These are phyloP conservation scores for Candida arabinofermentans DNA, from an alignment of 805 yeast species.

Conservation along the genomic window DNA sequence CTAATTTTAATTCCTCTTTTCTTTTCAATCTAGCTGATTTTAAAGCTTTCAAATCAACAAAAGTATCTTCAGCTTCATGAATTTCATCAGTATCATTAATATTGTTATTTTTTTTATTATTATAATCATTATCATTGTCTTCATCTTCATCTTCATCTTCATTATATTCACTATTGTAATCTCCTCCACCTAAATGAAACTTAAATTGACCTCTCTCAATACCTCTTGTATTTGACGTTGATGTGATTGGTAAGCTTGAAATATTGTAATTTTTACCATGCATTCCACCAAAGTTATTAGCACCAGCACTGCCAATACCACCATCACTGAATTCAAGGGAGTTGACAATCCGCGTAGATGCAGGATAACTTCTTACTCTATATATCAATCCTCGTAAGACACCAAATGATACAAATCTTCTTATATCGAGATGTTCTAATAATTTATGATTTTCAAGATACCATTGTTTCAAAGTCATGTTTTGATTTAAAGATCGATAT, in stretches of 20 bases:
- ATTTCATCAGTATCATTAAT: slow-evolving; percentile 3
- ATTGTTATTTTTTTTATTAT: slow-evolving; percentile 13
- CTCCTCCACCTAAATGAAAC: neutral
- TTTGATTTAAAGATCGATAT: slow-evolving; percentile 75
- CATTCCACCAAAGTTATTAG: slow-evolving; percentile 1
- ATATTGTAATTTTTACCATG: slow-evolving; percentile 10
- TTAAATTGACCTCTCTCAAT: neutral
- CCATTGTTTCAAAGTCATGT: slow-evolving; percentile 79
- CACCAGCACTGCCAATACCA: slow-evolving; percentile 7
- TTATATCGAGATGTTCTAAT: slow-evolving; percentile 66
- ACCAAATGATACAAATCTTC: slow-evolving; percentile 87
- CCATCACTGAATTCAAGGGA: slow-evolving; percentile 31
- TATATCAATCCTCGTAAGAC: slow-evolving; percentile 76
- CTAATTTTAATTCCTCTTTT: slow-evolving; percentile 33
- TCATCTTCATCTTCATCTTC: slow-evolving; percentile 8
- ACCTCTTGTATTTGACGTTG: slow-evolving; percentile 7
- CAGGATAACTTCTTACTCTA: slow-evolving; percentile 74
- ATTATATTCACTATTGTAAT: slow-evolving; percentile 20
- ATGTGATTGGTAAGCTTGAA: slow-evolving; percentile 17
- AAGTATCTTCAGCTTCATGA: slow-evolving; percentile 2
- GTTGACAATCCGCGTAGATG: slow-evolving; percentile 40
- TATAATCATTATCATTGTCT: slow-evolving; percentile 15
- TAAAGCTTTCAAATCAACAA: slow-evolving; percentile 18
- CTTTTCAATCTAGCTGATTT: slow-evolving; percentile 19
- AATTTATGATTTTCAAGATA: slow-evolving; percentile 57